Conservation (phyloP, 441 rosid species). For the Rhodomyrtus psidioides region DNA sequence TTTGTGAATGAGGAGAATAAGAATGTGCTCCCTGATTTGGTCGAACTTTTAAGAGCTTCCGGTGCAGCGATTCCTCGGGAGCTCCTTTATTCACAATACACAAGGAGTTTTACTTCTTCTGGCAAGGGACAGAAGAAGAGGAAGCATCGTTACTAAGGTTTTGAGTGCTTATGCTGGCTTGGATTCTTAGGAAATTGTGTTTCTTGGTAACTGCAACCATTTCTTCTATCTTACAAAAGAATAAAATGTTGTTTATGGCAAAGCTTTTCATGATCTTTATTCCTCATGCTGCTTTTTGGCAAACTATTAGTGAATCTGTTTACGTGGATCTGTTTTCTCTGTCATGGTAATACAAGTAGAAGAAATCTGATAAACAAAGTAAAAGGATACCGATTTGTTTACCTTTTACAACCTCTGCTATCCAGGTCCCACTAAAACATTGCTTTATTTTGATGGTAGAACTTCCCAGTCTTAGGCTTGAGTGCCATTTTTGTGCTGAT, state of each 20-base stretch:
- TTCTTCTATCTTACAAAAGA: too few species aligned
- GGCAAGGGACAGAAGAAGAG: constrained; percentile 51
- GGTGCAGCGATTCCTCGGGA: constrained; percentile 74
- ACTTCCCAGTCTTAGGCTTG: not conserved
- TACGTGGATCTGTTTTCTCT: not conserved
- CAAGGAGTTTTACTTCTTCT: constrained; percentile 7
- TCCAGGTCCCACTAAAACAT: not conserved
- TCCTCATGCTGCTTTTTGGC: not conserved
- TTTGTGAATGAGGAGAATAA: constrained; percentile 67
- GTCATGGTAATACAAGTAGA: not conserved
- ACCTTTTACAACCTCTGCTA: not conserved
- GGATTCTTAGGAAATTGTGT: too few species aligned
- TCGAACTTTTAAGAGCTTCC: constrained; percentile 45
- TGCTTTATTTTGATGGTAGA: not conserved
- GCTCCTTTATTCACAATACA: constrained; percentile 41
- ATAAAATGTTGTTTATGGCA: too few species aligned
- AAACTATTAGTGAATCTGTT: not conserved
- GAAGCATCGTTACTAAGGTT: constrained; percentile 28
- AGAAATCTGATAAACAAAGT: not conserved
- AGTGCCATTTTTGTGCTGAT: not conserved
- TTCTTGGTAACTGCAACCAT: too few species aligned
- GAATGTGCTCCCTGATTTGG: constrained; percentile 57
- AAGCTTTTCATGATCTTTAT: not conserved
- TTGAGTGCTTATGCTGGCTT: not conserved
- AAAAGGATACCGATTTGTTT: not conserved